Evolutionary conservation across 345 rosid species (phyloP).

Genomic region (Clausena lansium): DNA sequence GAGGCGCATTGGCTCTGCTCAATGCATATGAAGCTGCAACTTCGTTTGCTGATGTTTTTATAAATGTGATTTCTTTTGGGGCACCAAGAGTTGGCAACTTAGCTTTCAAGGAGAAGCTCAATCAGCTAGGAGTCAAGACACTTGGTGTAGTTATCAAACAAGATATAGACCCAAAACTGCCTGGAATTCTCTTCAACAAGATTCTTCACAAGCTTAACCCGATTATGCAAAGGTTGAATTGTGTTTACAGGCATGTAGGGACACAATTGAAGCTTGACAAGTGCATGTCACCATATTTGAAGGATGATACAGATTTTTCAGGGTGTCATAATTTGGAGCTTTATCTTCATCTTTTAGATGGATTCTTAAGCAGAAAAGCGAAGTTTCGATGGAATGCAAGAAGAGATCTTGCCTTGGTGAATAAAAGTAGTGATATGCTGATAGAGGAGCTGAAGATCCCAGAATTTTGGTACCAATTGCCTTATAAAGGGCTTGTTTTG

Average conservation of each 20-base stretch:
- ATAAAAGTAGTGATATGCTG: slow-evolving; percentile 52
- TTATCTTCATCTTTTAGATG: slow-evolving; percentile 61
- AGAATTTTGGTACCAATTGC: slow-evolving; percentile 53
- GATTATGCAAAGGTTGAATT: slow-evolving; percentile 35
- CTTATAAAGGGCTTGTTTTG: slow-evolving; percentile 56
- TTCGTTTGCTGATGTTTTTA: slow-evolving; percentile 34
- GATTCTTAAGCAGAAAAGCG: slow-evolving; percentile 37
- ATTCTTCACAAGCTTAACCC: slow-evolving; percentile 41
- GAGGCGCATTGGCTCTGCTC: slow-evolving; percentile 44
- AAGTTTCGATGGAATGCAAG: slow-evolving; percentile 52
- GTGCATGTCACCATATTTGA: slow-evolving; percentile 44
- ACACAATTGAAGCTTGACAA: slow-evolving; percentile 48
- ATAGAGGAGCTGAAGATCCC: slow-evolving; percentile 54
- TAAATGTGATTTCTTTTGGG: slow-evolving; percentile 58
- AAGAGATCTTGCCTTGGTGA: slow-evolving; percentile 61
- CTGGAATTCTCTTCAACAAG: slow-evolving; percentile 50
- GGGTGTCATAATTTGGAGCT: slow-evolving; percentile 57
- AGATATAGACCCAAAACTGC: slow-evolving; percentile 60
- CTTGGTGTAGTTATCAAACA: slow-evolving; percentile 52
- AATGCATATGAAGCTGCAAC: slow-evolving; percentile 45
- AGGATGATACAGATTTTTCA: slow-evolving; percentile 31
- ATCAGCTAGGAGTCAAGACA: slow-evolving; percentile 45
- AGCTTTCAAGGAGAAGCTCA: slow-evolving; percentile 48
- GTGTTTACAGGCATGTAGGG: slow-evolving; percentile 68
- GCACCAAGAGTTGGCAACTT: slow-evolving; percentile 72